Evolutionary conservation across 139 green algal species (phyloP), one percentile per base, ranked within the genome.

Genomic region (Chlorella sp.): DNA sequence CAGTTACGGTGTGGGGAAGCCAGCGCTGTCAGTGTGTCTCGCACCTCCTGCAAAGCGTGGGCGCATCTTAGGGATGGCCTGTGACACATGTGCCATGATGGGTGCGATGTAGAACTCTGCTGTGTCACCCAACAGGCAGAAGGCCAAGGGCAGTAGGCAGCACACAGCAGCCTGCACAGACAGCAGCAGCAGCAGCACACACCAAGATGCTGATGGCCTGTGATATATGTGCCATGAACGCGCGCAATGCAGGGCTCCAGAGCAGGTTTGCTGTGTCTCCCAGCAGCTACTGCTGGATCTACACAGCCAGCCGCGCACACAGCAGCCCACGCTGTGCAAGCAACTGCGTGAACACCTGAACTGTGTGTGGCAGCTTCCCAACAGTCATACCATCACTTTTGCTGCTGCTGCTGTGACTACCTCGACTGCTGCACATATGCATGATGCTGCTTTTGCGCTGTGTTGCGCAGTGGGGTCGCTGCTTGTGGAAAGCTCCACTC

Each of bases 71-170:
- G 92, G 79, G 31, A 95, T 90, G 63, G 79, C 72, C 74, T 93
- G 86, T 3, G 80, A 87, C 32, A 95, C 80, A 72, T 93, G 85
- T 1, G 89, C 87, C 67, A 96, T 86, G 51, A 90, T 92, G 64
- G 87, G 87, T 0, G 77, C 85, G 76, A 97, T 94, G 77, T 92
- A 96, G 29, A 91, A 74, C 71, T 96, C 91, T 27, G 92, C 88
- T 2, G 91, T 93, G 66, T 88, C 86, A 2, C 83, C 88, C 69
- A 97, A 86, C 22, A 93, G 70, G 23, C 76, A 83, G 77, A 97
- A 97, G 6, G 82, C 62, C 66, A 88, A 42, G 2, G 80, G 77
- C n/a, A 97, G 77, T 27, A 91, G 55, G n/a, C n/a, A n/a, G n/a
- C n/a, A n/a, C n/a, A n/a, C n/a, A n/a, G n/a, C n/a, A n/a, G n/a